phyloP scores from a whole-genome alignment of 768 basidiomycete genomes.

The Podaxis mareebaensis region DNA sequence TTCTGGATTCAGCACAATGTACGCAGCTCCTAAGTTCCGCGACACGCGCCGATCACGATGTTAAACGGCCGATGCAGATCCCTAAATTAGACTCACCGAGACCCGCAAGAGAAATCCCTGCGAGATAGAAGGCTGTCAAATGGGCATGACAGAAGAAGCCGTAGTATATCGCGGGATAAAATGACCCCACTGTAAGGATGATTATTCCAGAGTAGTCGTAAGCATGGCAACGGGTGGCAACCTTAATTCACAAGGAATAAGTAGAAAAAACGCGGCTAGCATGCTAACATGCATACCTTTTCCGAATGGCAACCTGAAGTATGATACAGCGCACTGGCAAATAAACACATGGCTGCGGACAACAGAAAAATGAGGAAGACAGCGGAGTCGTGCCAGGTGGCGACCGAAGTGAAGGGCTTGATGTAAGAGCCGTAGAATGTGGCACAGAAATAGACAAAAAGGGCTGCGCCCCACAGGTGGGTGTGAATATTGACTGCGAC shows the following conservation, averaged over 20 bases:
- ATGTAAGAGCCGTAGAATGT: slow-evolving; percentile 57
- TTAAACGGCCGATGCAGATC: slow-evolving; percentile 22
- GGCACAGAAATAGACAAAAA: slow-evolving; percentile 57
- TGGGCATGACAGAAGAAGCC: slow-evolving; percentile 69
- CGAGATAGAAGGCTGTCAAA: slow-evolving; percentile 56
- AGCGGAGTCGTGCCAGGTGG: slow-evolving; percentile 61
- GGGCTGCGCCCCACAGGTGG: slow-evolving; percentile 68
- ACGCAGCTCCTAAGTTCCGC: slow-evolving; percentile 54
- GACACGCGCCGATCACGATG: slow-evolving; percentile 23
- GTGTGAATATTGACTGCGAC: slow-evolving; percentile 80
- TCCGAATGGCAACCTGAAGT: slow-evolving; percentile 72
- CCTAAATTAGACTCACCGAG: slow-evolving; percentile 47
- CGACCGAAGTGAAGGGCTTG: slow-evolving; percentile 42
- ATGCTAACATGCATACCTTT: slow-evolving; percentile 43
- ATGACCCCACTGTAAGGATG: slow-evolving; percentile 75
- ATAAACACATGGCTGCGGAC: slow-evolving; percentile 74
- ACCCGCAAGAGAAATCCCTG: slow-evolving; percentile 52
- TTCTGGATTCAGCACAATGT: slow-evolving; percentile 76
- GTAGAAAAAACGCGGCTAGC: slow-evolving; percentile 21
- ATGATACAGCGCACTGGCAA: slow-evolving; percentile 73
- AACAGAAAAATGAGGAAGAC: slow-evolving; percentile 66
- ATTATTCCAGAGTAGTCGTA: slow-evolving; percentile 84
- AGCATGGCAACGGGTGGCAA: slow-evolving; percentile 58
- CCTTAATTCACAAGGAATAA: slow-evolving; percentile 36
- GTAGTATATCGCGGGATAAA: slow-evolving; percentile 76